Conservation (phyloP, 163 green algal species). For the Chloromonas sp. region DNA sequence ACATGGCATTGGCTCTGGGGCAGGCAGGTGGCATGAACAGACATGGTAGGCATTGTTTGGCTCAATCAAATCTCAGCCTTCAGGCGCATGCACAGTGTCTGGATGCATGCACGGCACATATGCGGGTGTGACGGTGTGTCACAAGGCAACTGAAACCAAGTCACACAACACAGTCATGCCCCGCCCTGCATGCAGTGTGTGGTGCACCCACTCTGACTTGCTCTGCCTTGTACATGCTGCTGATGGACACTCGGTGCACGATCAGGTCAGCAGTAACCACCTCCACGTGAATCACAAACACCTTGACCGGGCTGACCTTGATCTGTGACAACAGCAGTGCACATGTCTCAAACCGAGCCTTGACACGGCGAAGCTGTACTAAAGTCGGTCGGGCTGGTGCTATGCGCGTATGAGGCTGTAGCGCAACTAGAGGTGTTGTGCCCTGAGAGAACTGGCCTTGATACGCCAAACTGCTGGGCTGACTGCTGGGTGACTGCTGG, state of each 20-base stretch:
- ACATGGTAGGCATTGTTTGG: too few species aligned
- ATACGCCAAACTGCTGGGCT: neutral
- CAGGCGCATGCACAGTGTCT: too few species aligned
- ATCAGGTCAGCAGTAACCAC: slow-evolving; percentile 38
- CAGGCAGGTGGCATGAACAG: neutral
- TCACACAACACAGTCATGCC: too few species aligned
- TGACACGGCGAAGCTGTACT: too few species aligned
- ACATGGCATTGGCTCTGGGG: too few species aligned
- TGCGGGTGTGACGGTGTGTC: too few species aligned
- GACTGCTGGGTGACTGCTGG: neutral
- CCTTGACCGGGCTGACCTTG: slow-evolving; percentile 42
- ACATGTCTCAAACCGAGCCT: neutral
- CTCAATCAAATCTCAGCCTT: too few species aligned
- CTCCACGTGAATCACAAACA: slow-evolving; percentile 65
- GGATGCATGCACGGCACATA: too few species aligned
- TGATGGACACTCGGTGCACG: slow-evolving; percentile 53
- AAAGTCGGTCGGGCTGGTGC: neutral
- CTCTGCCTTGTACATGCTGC: slow-evolving; percentile 56
- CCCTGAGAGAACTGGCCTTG: too few species aligned
- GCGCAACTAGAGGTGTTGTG: too few species aligned
- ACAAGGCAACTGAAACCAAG: too few species aligned
- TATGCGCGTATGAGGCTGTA: neutral
- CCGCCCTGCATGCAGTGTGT: too few species aligned
- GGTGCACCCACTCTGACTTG: slow-evolving; percentile 9
- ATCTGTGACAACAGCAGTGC: slow-evolving; percentile 12